These are phyloP conservation scores for Irpex lacteus DNA, from an alignment of 1,284 basidiomycete species.

Conservation along the genomic window DNA sequence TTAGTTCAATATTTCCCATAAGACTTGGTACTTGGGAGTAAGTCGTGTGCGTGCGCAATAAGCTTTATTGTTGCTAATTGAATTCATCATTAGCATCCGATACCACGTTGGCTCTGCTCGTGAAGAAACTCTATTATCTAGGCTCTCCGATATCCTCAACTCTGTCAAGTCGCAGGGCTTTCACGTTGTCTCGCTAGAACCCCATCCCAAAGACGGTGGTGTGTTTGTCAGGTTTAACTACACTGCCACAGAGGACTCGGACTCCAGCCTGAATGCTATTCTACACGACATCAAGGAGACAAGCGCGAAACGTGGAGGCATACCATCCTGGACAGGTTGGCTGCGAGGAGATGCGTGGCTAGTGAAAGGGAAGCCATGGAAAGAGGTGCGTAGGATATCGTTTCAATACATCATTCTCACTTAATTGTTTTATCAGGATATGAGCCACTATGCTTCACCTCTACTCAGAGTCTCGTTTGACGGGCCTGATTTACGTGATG, in stretches of 20 bases:
- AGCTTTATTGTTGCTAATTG: slow-evolving; percentile 3
- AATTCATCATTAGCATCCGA: slow-evolving; percentile 44
- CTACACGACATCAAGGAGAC: slow-evolving; percentile 44
- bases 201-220: slow-evolving; percentile 78
- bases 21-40: slow-evolving; percentile 51
- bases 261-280: slow-evolving; percentile 46
- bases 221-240: slow-evolving; percentile 84
- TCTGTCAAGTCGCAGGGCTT: slow-evolving; percentile 53
- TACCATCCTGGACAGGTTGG: slow-evolving; percentile 65
- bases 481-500: slow-evolving; percentile 82
- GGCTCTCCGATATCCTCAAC: slow-evolving; percentile 47
- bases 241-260: slow-evolving; percentile 32
- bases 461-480: slow-evolving; percentile 81
- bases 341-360: slow-evolving; percentile 66
- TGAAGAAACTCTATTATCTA: slow-evolving; percentile 50
- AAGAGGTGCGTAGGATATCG: slow-evolving; percentile 55
- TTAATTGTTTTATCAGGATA: slow-evolving; percentile 53
- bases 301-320: slow-evolving; percentile 45
- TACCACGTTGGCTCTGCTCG: slow-evolving; percentile 57
- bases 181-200: slow-evolving; percentile 53
- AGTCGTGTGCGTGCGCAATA: slow-evolving; percentile 20
- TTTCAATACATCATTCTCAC: background rate
- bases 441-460: slow-evolving; percentile 76
- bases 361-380: slow-evolving; percentile 82
- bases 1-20: slow-evolving; percentile 59